Base-by-base conservation (phyloP, 129 eudicot species). In the Pseudognaphalium luteoalbum region DNA sequence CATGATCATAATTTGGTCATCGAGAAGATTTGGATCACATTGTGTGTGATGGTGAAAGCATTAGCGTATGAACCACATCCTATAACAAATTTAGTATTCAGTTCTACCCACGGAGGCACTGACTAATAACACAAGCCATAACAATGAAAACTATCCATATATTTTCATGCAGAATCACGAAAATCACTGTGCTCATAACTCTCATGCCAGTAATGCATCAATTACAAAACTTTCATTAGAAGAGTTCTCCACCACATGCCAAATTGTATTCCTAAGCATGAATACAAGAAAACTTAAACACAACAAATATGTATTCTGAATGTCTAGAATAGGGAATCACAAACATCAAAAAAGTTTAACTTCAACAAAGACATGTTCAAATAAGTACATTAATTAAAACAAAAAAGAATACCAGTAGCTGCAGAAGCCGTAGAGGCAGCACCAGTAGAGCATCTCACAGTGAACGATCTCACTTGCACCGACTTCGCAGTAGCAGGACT, bases 401-500 rank as follows among this genome's bases (percentile, higher is more conserved):
- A 8, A 7, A 44, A 12, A 12, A 44, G 52, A 44, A 14, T 47
- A 47, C 71, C 76, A 69, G 61, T 9, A 70, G 52, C 66, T 30
- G 42, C 37, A 52, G 70, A 72, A 83, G 88, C 96, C 62, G 62
- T 70, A 61, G 87, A 39, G 28, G 81, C 78, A 60, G 81, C 63
- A 65, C 82, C 86, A 41, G 91, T 63, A 71, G 86, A 86, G 85
- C 92, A 87, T 33, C 68, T 84, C 35, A 90, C 79, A 2, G 90
- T 75, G 60, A 84, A 86, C 3, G 77, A 15, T 76, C 84, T 82
- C 14, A 85, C 52, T 83, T 78, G 80, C 3, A 67, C 71, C 9
- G 82, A 63, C 11, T 79, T 81, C 4, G 34, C 10, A 61, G 70
- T 37, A 39, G 74, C 66, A 39, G 68, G 61, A 65, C 22, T 63